phyloP scores from a whole-genome alignment of 345 rosid genomes.

The Ailanthus altissimus region DNA sequence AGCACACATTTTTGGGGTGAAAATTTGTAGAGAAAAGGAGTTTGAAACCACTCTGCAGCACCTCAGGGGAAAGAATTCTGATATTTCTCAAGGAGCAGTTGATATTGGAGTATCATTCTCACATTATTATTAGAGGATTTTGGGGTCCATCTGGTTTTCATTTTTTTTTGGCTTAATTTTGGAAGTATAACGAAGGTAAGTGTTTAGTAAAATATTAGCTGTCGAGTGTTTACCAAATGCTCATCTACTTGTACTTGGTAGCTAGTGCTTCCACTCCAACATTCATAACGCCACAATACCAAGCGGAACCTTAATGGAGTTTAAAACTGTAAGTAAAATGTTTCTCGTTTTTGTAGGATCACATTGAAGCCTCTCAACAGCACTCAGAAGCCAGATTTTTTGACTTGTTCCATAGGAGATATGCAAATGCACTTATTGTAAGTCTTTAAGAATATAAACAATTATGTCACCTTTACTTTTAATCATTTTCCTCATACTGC shows the following conservation, averaged over 20 bases:
- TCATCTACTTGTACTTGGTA: too few relatives aligned
- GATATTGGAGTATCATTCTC: slow-evolving; percentile 46
- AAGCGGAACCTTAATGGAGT: background rate
- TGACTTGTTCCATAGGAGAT: slow-evolving; percentile 45
- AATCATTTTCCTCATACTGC: slow-evolving; percentile 2
- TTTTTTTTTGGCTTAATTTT: too few relatives aligned
- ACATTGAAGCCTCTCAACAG: slow-evolving; percentile 28
- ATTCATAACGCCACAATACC: too few relatives aligned
- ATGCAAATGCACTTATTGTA: slow-evolving; percentile 44
- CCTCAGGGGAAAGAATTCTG: slow-evolving; percentile 50
- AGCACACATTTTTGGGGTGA: slow-evolving; percentile 31
- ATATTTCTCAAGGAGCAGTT: slow-evolving; percentile 55
- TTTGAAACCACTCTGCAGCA: slow-evolving; percentile 45
- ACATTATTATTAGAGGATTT: too few relatives aligned
- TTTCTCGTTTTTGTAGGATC: slow-evolving; percentile 24
- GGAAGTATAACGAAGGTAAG: too few relatives aligned
- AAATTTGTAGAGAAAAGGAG: slow-evolving; percentile 45
- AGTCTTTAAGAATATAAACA: background rate
- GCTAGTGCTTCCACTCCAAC: too few relatives aligned
- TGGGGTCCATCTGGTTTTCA: too few relatives aligned
- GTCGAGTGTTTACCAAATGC: too few relatives aligned
- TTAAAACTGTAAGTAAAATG: background rate
- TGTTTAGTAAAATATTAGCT: too few relatives aligned
- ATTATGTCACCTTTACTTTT: background rate
- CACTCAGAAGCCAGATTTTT: slow-evolving; percentile 28